These are phyloP conservation scores for Talaromyces albobiverticillius DNA, from an alignment of 2,329 filamentous ascomycete species.

Conservation along the genomic window DNA sequence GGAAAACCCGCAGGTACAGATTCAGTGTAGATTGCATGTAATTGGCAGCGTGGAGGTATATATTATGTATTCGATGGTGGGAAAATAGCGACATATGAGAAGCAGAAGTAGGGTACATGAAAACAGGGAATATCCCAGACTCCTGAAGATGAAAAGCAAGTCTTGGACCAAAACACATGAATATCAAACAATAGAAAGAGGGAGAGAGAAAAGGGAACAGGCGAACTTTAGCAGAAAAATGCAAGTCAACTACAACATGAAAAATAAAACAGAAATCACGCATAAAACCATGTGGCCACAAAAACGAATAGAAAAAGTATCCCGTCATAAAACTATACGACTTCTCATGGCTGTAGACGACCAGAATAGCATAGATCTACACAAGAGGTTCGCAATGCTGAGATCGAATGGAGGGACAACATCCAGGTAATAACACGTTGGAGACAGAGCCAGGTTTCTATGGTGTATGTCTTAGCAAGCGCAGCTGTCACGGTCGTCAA, in stretches of 20 bases:
- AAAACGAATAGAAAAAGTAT: background rate
- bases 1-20: no score
- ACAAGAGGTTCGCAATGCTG: background rate
- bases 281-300: background rate
- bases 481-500: slow-evolving; percentile 90
- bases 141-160: slow-evolving; percentile 21
- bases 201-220: slow-evolving; percentile 15
- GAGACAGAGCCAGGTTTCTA: background rate
- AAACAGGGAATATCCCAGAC: slow-evolving; percentile 23
- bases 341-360: background rate
- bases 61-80: slow-evolving; percentile 9
- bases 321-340: background rate
- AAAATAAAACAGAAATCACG: background rate
- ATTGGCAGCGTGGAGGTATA: background rate
- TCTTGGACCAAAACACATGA: slow-evolving; percentile 11
- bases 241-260: background rate
- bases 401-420: background rate
- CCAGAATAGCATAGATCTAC: background rate
- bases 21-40: background rate
- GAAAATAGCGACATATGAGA: slow-evolving; percentile 6
- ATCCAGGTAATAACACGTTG: background rate
- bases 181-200: slow-evolving; percentile 15
- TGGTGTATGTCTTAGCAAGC: slow-evolving; percentile 67
- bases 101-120: slow-evolving; percentile 13
- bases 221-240: slow-evolving; percentile 2